Evolutionary conservation across 1,284 basidiomycete genomes (phyloP), one percentile per base, ranked within the genome.

Genomic region (Laetiporus sulphureus): DNA sequence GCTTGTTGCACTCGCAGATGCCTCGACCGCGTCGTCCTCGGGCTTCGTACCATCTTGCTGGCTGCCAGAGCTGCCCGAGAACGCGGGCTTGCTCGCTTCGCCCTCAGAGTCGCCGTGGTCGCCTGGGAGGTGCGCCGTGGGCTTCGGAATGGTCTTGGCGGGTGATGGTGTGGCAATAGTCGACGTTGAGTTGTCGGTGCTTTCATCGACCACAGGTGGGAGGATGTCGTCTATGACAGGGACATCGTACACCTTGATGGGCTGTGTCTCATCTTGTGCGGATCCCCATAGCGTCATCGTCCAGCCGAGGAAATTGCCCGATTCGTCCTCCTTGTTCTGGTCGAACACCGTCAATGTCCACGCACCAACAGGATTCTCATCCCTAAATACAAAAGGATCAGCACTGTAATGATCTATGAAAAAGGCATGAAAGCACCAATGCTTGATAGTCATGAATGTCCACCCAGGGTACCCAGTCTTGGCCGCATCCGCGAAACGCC

Each of bases 371-470:
- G 94, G 88, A 56, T 88, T 73, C 66, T 99, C 96, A 36, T 87
- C 93, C 92, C 91, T 95, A 52, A 32, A 16, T 7, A 19, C 23
- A 40, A 39, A 21, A 50, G 18, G 30, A 32, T 63, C n/a, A 63
- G 41, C 27, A 38, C 34, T 21, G 8, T 22, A 20, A 13, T 11
- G 11, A 19, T 4, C 22, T 32, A 18, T 10, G 19, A 27, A 36
- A 32, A 37, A 7, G 29, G n/a, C 13, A 23, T 38, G 23, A 16
- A 34, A 40, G 57, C 46, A 92, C 96, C 96, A 99, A 62, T 99
- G 96, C 65, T 99, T 99, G 43, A 99, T 79, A 19, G 83, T 81
- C 94, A 98, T 99, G 61, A 99, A 99, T 16, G 79, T 86, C 96
- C 96, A 99, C 0, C 92, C 94, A 20, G 81, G 79, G 62, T 78